Evolutionary conservation across 1,284 basidiomycete genomes (phyloP), one percentile per base, ranked within the genome.

Genomic region (Apiotrichum mycotoxinovorans): DNA sequence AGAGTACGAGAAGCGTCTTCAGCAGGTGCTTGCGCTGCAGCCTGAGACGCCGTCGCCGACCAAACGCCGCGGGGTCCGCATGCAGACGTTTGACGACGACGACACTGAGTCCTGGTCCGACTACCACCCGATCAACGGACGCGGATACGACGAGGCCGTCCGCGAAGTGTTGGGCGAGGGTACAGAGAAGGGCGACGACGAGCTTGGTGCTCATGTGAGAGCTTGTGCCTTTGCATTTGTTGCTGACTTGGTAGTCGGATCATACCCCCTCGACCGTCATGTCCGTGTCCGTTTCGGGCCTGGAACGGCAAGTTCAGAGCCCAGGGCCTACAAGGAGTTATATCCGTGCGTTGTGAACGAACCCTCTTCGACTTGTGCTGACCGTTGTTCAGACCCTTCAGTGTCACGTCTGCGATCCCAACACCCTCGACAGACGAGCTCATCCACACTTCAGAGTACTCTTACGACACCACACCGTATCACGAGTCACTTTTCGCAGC

Each of bases 341-440:
- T 51, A 65, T 66, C 37, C 66, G 65, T 67, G 42, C 52, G 64
- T 59, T 3, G 40, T 7, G 2, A 8, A 17, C 25, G 20, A 25
- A 20, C 27, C 27, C 15, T n/a, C 7, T n/a, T 4, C 7, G 17
- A 43, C 22, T 78, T 78, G 52, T 66, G 79, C 27, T 80, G 78
- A 56, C 83, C n/a, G n/a, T n/a, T n/a, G 8, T 85, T 69, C 88
- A 60, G 88, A 91, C 68, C 89, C 89, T 1, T 85, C 82, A 26
- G 83, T 93, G 10, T 95, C 91, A 15, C 83, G 91, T 22, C 82
- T 95, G 42, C 87, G 91, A 27, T 83, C 84, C 2, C 82, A 76
- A 26, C 57, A 46, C 22, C 46, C 46, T 14, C 46, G 46, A 14
- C 15, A 22, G 12, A 3, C 46, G 14, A 48, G 46, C 34, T 37